These are phyloP conservation scores for Thymus mandschuricus DNA, from an alignment of 257 asterid species.

Conservation along the genomic window DNA sequence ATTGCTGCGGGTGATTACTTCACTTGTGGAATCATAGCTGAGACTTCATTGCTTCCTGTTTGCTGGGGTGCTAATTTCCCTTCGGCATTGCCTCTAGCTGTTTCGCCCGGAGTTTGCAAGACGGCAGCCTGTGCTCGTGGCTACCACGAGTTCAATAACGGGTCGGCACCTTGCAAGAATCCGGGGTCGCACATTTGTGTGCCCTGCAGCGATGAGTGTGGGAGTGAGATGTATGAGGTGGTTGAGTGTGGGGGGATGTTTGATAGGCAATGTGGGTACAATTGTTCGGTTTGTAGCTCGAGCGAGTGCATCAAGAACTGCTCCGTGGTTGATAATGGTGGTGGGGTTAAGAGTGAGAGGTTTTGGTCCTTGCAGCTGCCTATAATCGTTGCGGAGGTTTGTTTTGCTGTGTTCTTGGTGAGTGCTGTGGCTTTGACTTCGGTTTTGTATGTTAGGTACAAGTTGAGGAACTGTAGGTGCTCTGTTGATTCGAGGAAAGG, in stretches of 20 bases:
- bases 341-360: slow-evolving; percentile 43
- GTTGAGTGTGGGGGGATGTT: slow-evolving; percentile 49
- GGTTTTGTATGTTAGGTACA: slow-evolving; percentile 63
- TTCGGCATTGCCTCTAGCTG: slow-evolving; percentile 65
- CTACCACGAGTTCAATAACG: slow-evolving; percentile 59
- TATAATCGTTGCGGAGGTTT: slow-evolving; percentile 68
- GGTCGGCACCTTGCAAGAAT: slow-evolving; percentile 57
- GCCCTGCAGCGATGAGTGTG: slow-evolving; percentile 76
- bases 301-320: slow-evolving; percentile 63
- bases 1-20: slow-evolving; percentile 93
- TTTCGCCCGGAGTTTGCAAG: slow-evolving; percentile 74
- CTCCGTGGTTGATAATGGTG: slow-evolving; percentile 31
- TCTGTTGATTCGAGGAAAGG: slow-evolving; percentile 44
- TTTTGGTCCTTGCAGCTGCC: slow-evolving; percentile 82
- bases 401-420: slow-evolving; percentile 71
- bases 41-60: slow-evolving; percentile 60
- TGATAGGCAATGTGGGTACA: slow-evolving; percentile 68
- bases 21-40: slow-evolving; percentile 81
- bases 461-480: slow-evolving; percentile 78
- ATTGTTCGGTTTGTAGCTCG: slow-evolving; percentile 71
- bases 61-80: slow-evolving; percentile 90
- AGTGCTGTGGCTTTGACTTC: slow-evolving; percentile 58
- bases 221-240: slow-evolving; percentile 66
- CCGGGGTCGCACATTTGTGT: slow-evolving; percentile 67
- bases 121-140: slow-evolving; percentile 55